Base-by-base conservation (phyloP, 345 rosid genomes). In the Heritiera fomes region DNA sequence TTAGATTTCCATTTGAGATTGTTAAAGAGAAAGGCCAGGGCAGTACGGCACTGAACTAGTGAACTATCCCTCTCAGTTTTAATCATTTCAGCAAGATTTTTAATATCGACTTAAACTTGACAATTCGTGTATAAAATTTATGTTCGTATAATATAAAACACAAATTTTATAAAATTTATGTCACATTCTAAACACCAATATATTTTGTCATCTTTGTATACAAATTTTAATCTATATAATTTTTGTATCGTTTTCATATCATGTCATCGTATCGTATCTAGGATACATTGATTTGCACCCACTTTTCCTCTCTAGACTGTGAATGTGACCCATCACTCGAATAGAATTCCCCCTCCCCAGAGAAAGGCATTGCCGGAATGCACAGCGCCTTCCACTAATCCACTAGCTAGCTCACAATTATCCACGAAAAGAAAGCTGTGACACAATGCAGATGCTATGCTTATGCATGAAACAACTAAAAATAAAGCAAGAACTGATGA, bases 21-120 rank as follows among this genome's bases (percentile, higher is more conserved):
- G 43, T 7, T 23, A 2, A 38, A 67, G 43, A 70, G 67, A 52
- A 71, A 75, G 10, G 73, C 79, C 62, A 79, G 28, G 62, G 73
- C 68, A 13, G 77, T 79, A 82, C 80, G 80, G 15, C 82, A 75
- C 75, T 68, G 18, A 55, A 23, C 78, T 34, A 75, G 70, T 68
- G 18, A 55, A 23, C 78, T 34, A 46, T 66, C 75, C 76, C 32
- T 62, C 73, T 76, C 50, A 12, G n/a, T 60, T 43, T 5, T 32
- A 67, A 3, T n/a, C 9, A 62, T 50, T 66, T 71, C 77, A 46
- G 61, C 76, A 20, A 53, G 11, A 49, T 70, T 60, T 58, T 56
- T 56, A 20, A 41, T 65, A 45, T 75, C 68, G 43, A 34, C 13
- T 34, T 34, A 34, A 3, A 34, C 38, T 1, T 34, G 38, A 34